Base-by-base conservation (phyloP, 768 basidiomycete species). In the Suillus bovinus region DNA sequence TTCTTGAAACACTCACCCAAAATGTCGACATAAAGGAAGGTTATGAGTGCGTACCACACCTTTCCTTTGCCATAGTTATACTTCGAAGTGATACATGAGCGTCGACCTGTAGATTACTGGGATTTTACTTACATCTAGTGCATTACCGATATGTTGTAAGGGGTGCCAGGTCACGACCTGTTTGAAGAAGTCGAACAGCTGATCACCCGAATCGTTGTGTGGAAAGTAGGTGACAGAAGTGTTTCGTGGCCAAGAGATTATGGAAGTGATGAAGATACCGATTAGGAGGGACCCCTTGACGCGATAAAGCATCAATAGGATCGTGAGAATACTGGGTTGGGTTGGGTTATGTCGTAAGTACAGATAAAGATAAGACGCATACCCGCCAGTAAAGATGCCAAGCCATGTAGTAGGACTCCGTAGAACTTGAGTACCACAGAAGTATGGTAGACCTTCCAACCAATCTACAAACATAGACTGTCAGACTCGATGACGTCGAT, bases 11-110 rank as follows among this genome's bases (percentile, higher is more conserved):
- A 34, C 82, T 52, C 66, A 88, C 86, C 89, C 68, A 91, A 82
- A 65, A 93, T 90, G 74, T 92, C 91, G 67, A 94, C 93, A 71
- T 94, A 94, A 60, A 95, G 84, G 85, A 95, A 93, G 0, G 93
- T 94, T 71, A 93, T 77, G 31, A 94, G 80, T 7, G 93, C 93
- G 72, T 94, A 92, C 93, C 93, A 94, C 29, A 93, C 89, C 39
- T 77, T 83, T 53, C 90, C 90, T 62, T 88, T 91, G 41, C 80
- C 80, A 69, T 75, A 76, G 63, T 72, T 70, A 64, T 82, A 84
- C 86, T 86, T 67, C 36, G 14, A n/a, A 39, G 46, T 20, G 52
- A 56, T 20, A 53, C 13, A 53, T 66, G n/a, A 71, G 52, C 64
- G 38, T 41, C 41, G 27, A 24, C 24, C 46, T 8, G 50, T 5